phyloP scores from a whole-genome alignment of 768 basidiomycete genomes.

The Lactarius deliciosus region DNA sequence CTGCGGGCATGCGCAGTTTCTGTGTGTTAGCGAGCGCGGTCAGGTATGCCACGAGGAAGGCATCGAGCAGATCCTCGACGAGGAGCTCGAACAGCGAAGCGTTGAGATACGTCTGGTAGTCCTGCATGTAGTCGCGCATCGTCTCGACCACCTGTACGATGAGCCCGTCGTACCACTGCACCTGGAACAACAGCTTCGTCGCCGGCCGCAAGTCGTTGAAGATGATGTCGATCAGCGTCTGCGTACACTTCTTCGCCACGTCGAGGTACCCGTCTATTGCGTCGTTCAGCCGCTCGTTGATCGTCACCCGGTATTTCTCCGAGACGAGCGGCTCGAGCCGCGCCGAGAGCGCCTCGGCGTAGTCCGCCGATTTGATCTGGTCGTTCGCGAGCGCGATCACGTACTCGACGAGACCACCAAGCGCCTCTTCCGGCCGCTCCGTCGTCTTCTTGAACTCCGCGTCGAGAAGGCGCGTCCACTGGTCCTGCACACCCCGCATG shows the following conservation, averaged over 20 bases:
- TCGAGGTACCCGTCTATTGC: conserved; percentile 98
- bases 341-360: conserved; percentile 79
- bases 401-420: conserved; percentile 91
- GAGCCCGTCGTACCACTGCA: conserved; percentile 87
- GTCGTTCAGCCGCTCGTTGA: conserved; percentile 87
- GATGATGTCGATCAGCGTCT: conserved; percentile 89
- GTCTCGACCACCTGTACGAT: conserved; percentile 91
- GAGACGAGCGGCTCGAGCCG: conserved; percentile 91
- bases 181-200: conserved; percentile 79
- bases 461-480: conserved; percentile 84
- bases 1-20: conserved; percentile 84
- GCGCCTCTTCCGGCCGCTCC: conserved; percentile 85
- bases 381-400: conserved; percentile 96
- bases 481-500: conserved; percentile 84
- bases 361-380: conserved; percentile 95
- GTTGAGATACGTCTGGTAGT: conserved; percentile 91
- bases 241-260: conserved; percentile 96
- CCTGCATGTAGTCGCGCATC: conserved; percentile 94
- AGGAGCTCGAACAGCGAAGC: conserved; percentile 87
- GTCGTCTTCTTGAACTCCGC: conserved; percentile 82
- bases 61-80: conserved; percentile 88
- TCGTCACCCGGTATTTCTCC: conserved; percentile 82
- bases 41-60: conserved; percentile 88
- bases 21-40: conserved; percentile 79
- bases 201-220: conserved; percentile 93